Conservation (phyloP, 1,284 basidiomycete species). For the Volvariella surrecta region DNA sequence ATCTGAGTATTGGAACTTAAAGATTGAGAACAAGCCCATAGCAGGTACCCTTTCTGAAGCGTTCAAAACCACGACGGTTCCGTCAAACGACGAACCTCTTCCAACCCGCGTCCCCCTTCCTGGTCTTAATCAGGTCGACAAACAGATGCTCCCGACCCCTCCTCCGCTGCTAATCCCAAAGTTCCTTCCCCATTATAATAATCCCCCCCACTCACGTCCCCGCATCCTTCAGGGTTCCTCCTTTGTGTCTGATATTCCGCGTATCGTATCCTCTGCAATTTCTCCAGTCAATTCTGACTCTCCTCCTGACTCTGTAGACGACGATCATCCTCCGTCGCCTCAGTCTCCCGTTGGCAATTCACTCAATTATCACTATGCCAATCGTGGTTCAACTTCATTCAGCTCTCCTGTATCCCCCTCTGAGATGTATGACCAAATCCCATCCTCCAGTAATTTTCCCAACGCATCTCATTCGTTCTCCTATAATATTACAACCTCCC, state of each 20-base stretch:
- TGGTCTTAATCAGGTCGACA: constrained; percentile 6
- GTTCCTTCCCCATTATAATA: constrained; percentile 17
- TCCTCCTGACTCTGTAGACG: constrained; percentile 23
- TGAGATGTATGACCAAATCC: constrained; percentile 19
- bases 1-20: constrained; percentile 1
- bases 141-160: constrained; percentile 19
- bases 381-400: constrained; percentile 18
- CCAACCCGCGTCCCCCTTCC: constrained; percentile 5
- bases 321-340: constrained; percentile 21
- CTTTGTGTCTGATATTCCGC: constrained; percentile 16
- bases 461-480: constrained; percentile 18
- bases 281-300: constrained; percentile 22
- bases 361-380: constrained; percentile 23
- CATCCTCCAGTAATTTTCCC: constrained; percentile 12
- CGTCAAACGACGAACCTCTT: not conserved
- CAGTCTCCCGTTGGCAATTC: constrained; percentile 18
- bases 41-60: not conserved
- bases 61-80: constrained; percentile 1
- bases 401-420: constrained; percentile 20
- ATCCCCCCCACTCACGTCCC: constrained; percentile 15
- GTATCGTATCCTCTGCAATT: constrained; percentile 16
- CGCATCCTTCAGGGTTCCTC: constrained; percentile 15
- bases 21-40: not conserved
- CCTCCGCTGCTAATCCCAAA: constrained; percentile 20
- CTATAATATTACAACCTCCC: not conserved